Conservation (phyloP, 2,329 filamentous ascomycete genomes). For the Colletotrichum salicis region DNA sequence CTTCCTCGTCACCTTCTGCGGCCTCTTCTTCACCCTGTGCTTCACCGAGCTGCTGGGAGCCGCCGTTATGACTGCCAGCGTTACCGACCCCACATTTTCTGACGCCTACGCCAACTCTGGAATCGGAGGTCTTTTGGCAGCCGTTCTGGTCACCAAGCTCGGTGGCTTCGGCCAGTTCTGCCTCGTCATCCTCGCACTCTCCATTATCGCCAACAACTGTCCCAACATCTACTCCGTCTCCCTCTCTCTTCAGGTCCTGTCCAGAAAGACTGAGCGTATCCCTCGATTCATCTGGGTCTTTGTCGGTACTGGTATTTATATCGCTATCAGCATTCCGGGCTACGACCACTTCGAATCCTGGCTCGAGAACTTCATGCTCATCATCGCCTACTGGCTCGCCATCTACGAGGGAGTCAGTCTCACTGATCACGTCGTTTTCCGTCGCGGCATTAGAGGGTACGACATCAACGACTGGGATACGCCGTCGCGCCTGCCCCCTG, state of each 20-base stretch:
- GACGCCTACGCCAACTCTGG: constrained; percentile 52
- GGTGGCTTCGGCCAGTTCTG: constrained; percentile 80
- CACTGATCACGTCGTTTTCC: constrained; percentile 76
- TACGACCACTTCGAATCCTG: constrained; percentile 73
- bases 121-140: constrained; percentile 74
- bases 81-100: constrained; percentile 61
- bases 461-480: constrained; percentile 67
- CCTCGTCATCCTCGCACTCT: constrained; percentile 72
- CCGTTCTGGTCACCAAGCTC: constrained; percentile 70
- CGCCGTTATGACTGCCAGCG: constrained; percentile 72
- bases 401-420: constrained; percentile 77
- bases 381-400: constrained; percentile 78
- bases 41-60: constrained; percentile 81
- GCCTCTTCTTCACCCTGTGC: constrained; percentile 76
- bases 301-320: constrained; percentile 70
- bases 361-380: constrained; percentile 76
- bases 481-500: constrained; percentile 67
- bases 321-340: constrained; percentile 76
- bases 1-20: constrained; percentile 75
- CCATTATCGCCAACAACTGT: constrained; percentile 77
- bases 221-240: constrained; percentile 78
- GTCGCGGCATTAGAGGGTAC: constrained; percentile 70
- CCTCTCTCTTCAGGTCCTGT: constrained; percentile 74
- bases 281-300: constrained; percentile 76
- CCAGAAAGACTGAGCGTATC: constrained; percentile 66